Base-by-base conservation (phyloP, 2,329 filamentous ascomycete species). In the Aquanectria penicillioides region DNA sequence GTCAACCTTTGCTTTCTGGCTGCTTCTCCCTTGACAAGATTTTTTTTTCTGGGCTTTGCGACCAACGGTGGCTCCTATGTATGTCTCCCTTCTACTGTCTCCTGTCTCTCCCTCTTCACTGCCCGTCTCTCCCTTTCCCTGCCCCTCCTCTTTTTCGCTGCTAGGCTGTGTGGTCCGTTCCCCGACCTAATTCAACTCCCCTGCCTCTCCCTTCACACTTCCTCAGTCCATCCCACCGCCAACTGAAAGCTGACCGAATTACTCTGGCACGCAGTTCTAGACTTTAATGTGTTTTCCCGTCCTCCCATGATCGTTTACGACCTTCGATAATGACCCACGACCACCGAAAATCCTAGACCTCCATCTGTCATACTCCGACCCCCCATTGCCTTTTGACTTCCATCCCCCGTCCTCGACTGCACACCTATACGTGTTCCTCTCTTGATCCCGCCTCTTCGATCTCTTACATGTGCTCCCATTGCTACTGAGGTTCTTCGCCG, bases 281-380 rank as follows among this genome's bases (percentile, higher is more conserved):
- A 66, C 60, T 55, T 70, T 70, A 69, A 70, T 69, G 57, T 67
- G 56, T 57, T 56, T 65, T 54, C 22, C 56, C 64, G 54, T 61
- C 56, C 47, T 69, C 54, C 57, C 36, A 69, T 59, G 65, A 69
- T 69, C 58, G 41, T 59, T 67, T 55, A 70, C 67, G 66, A 67
- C 64, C 51, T 63, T 63, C 61, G 59, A 68, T 70, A 70, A 69
- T 69, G 67, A 63, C 43, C 59, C 46, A 69, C 66, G 63, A 67
- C 54, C 48, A 61, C 52, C 67, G 44, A 69, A 48, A 65, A 60
- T 62, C 57, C 38, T 57, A 57, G 48, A 58, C 53, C 41, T 49
- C 20, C 47, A 46, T 59, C 51, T 48, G 52, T 57, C 57, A 40
- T 31, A 23, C 50, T 62, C 49, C 61, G 36, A 60, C 57, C 55